These are phyloP conservation scores for Sanghuangporus baumii DNA, from an alignment of 1,284 basidiomycete genomes.

Conservation along the genomic window DNA sequence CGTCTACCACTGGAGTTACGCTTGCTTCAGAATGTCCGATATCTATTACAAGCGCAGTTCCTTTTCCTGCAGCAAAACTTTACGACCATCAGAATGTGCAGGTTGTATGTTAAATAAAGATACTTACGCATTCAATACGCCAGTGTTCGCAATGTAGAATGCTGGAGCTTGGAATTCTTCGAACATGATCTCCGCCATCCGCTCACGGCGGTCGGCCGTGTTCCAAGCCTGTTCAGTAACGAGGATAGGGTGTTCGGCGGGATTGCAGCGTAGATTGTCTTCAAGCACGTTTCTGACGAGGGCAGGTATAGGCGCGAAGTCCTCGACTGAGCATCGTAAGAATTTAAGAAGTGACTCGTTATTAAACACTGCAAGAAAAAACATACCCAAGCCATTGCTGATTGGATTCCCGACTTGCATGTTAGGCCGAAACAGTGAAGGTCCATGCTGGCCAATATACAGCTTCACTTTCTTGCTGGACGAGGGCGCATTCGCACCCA, in stretches of 20 bases:
- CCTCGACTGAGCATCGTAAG: conserved; percentile 50
- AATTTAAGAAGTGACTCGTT: not conserved
- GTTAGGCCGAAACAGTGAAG: conserved; percentile 84
- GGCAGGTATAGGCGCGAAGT: conserved; percentile 71
- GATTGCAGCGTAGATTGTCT: conserved; percentile 67
- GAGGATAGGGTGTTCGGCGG: conserved; percentile 86
- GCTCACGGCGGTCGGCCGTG: conserved; percentile 81
- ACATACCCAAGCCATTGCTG: conserved; percentile 78
- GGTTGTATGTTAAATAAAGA: not conserved
- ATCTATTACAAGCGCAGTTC: conserved; percentile 92
- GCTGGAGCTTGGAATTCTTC: conserved; percentile 94
- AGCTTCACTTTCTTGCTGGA: conserved; percentile 53
- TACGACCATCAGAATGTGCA: not conserved
- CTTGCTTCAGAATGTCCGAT: conserved; percentile 86
- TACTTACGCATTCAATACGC: conserved; percentile 89
- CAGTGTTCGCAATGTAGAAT: conserved; percentile 94
- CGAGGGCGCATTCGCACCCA: conserved; percentile 8
- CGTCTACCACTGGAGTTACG: conserved; percentile 94
- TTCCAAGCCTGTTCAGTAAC: conserved; percentile 98
- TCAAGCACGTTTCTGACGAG: conserved; percentile 74
- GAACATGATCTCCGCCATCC: conserved; percentile 95
- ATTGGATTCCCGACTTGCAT: conserved; percentile 88
- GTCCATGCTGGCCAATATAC: conserved; percentile 87
- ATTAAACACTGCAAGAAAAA: not conserved
- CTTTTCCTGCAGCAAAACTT: conserved; percentile 94